These are phyloP conservation scores for Pecoramyces ruminantium DNA, from an alignment of 192 early-diverging fungal genomes.

Conservation along the genomic window DNA sequence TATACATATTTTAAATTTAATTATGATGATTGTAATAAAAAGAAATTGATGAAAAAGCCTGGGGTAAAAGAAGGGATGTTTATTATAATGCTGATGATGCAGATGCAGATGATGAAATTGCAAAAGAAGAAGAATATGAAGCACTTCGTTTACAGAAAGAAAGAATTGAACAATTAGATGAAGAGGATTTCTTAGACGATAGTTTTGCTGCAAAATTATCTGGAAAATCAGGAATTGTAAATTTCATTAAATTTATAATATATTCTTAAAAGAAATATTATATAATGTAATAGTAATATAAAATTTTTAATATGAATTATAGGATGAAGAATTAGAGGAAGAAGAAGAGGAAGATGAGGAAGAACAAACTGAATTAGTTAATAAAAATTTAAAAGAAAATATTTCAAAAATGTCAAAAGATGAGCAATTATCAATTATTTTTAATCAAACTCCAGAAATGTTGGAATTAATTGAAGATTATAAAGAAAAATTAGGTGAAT, in stretches of 20 bases:
- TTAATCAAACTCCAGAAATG: background rate
- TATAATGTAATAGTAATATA: too few species aligned
- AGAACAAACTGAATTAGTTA: background rate
- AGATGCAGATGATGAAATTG: slow-evolving; percentile 1
- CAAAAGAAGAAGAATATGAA: slow-evolving; percentile 43
- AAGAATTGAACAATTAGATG: slow-evolving; percentile 55
- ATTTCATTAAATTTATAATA: background rate
- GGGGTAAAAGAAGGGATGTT: slow-evolving; percentile 57
- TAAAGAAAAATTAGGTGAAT: background rate
- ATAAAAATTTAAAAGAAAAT: background rate
- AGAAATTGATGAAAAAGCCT: slow-evolving; percentile 37
- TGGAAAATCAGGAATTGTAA: slow-evolving; percentile 1
- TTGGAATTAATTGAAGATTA: background rate
- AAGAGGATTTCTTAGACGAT: slow-evolving; percentile 77
- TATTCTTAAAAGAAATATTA: too few species aligned
- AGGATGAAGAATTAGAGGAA: slow-evolving; percentile 19
- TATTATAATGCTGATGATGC: slow-evolving; percentile 13
- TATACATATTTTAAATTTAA: background rate
- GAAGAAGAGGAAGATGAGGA: slow-evolving; percentile 14
- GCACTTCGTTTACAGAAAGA: slow-evolving; percentile 70
- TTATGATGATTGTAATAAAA: background rate
- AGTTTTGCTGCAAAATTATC: slow-evolving; percentile 17
- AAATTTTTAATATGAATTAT: too few species aligned
- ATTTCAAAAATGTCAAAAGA: background rate
- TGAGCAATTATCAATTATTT: background rate